A percentile compares a stretch with the other conserved stretches of the same genome.
Conservation (phyloP, 441 rosid species). For the Croton laevigatus region DNA sequence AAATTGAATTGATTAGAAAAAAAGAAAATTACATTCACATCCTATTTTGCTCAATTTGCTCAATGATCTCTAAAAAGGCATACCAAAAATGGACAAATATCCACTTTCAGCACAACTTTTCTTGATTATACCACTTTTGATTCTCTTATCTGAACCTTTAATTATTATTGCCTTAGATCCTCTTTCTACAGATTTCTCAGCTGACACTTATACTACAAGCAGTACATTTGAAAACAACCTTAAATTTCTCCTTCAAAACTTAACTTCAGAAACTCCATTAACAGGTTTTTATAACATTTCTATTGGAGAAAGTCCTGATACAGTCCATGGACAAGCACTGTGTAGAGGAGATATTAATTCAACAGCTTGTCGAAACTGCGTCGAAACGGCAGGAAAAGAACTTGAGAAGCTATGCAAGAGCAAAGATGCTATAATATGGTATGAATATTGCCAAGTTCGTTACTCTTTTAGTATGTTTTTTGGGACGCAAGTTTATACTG, state of each 20-base stretch:
- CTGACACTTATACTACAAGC: neutral
- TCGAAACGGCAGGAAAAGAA: conserved; percentile 18
- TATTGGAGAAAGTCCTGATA: conserved; percentile 18
- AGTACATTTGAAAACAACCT: conserved; percentile 22
- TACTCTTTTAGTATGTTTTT: conserved; percentile 22
- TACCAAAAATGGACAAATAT: conserved; percentile 3
- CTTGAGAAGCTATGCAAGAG: conserved; percentile 14
- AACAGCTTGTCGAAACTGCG: conserved; percentile 26
- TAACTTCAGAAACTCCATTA: conserved; percentile 20
- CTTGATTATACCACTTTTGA: neutral
- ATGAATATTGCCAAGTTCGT: conserved; percentile 30
- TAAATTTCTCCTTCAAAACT: conserved; percentile 11
- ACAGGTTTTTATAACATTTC: conserved; percentile 24
- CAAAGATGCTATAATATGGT: conserved; percentile 27
- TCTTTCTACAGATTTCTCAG: neutral
- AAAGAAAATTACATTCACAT: neutral
- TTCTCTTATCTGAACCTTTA: neutral
- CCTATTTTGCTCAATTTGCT: neutral
- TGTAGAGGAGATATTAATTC: conserved; percentile 33
- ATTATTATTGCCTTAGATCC: neutral
- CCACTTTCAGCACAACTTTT: neutral
- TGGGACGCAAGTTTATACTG: conserved; percentile 1
- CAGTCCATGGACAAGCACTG: conserved; percentile 31
- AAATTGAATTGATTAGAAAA: no score
- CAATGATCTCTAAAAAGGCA: neutral